A percentile compares a stretch with the other conserved stretches of the same genome.
Evolutionary conservation across 2,329 filamentous ascomycete species (phyloP).

Genomic region (Bipolaris sorokiniana): DNA sequence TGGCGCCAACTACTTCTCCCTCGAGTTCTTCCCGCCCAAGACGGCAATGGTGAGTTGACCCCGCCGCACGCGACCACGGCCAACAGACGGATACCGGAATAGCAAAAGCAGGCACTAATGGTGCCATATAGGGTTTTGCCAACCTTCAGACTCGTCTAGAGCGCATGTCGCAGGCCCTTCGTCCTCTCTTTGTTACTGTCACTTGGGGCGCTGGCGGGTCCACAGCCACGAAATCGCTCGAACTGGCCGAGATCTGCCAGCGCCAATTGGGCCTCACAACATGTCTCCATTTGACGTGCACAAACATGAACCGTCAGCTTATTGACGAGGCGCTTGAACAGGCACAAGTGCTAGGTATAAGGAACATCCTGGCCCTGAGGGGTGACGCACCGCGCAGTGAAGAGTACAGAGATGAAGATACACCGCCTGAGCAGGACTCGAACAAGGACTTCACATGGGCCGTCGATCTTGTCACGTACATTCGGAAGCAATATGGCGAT

Average conservation of each 20-base stretch:
- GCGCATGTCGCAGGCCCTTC: conserved; percentile 90
- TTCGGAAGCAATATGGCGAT: conserved; percentile 81
- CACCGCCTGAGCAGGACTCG: conserved; percentile 65
- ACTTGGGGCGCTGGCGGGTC: conserved; percentile 98
- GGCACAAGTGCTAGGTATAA: conserved; percentile 86
- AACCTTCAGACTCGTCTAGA: conserved; percentile 93
- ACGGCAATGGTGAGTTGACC: conserved; percentile 73
- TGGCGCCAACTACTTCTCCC: conserved; percentile 85
- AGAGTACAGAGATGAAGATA: conserved; percentile 76
- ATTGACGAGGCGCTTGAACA: conserved; percentile 90
- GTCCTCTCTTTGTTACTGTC: conserved; percentile 93
- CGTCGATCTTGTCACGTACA: conserved; percentile 87
- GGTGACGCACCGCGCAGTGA: conserved; percentile 89
- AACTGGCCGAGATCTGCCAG: conserved; percentile 94
- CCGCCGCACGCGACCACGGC: conserved; percentile 19
- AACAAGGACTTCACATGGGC: conserved; percentile 88
- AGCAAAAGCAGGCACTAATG: neutral
- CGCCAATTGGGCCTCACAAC: conserved; percentile 90
- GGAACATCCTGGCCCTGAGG: conserved; percentile 90
- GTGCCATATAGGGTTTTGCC: conserved; percentile 71
- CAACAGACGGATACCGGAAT: neutral
- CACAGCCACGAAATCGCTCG: conserved; percentile 87
- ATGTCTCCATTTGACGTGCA: conserved; percentile 94
- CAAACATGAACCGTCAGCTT: conserved; percentile 88
- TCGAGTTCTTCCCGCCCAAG: conserved; percentile 99